Percentiles rank a stretch among this genome's conserved stretches.
phyloP scores from a whole-genome alignment of 768 basidiomycete species.

The Solioccasus polychromus region DNA sequence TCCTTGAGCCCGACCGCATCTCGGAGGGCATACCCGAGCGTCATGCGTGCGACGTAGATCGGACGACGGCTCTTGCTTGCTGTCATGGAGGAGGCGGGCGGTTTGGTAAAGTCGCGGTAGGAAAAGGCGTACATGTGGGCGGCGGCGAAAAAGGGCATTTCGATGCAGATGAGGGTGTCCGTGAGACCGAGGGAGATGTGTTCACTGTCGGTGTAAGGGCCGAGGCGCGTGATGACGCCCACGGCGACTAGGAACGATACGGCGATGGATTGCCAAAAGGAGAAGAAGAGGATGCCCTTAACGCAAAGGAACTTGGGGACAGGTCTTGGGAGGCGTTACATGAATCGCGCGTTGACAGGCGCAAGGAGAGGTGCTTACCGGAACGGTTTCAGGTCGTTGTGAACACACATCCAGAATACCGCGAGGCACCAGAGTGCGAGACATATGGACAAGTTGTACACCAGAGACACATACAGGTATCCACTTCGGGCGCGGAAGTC shows the following conservation, averaged over 20 bases:
- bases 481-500: constrained; percentile 81
- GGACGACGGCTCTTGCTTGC: constrained; percentile 26
- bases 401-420: constrained; percentile 95
- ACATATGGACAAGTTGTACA: constrained; percentile 83
- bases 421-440: constrained; percentile 86
- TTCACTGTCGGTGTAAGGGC: constrained; percentile 83
- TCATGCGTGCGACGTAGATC: constrained; percentile 81
- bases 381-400: constrained; percentile 86
- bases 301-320: constrained; percentile 98
- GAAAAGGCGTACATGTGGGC: constrained; percentile 96
- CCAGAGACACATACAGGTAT: constrained; percentile 85
- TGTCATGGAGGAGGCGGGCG: constrained; percentile 50
- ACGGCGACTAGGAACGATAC: constrained; percentile 89
- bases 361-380: constrained; percentile 42
- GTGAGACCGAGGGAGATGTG: constrained; percentile 89
- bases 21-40: constrained; percentile 78
- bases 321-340: constrained; percentile 46
- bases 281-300: constrained; percentile 97
- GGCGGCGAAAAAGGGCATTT: constrained; percentile 97
- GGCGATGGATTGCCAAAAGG: constrained; percentile 92
- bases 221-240: constrained; percentile 70
- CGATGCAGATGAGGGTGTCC: constrained; percentile 89
- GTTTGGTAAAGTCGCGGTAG: constrained; percentile 67
- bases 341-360: not conserved
- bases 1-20: constrained; percentile 89